Evolutionary conservation across 2,329 filamentous ascomycete species (phyloP), one percentile per base, ranked within the genome.

Genomic region (Mariannaea elegans): DNA sequence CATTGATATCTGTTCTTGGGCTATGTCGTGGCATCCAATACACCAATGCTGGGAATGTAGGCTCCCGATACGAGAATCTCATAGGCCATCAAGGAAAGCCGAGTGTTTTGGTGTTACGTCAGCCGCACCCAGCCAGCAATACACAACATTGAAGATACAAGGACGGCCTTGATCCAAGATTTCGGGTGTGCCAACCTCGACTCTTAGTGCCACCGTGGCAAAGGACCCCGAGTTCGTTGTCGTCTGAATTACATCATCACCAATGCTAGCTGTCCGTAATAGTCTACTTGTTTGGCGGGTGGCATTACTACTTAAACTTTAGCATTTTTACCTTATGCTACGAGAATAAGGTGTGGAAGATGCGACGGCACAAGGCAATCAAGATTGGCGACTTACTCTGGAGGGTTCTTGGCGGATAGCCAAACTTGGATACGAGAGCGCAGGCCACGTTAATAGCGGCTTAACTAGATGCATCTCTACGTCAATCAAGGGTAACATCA

Each of bases 341-440:
- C n/a, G n/a, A n/a, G n/a, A n/a, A n/a, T n/a, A n/a, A n/a, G n/a
- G n/a, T n/a, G n/a, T n/a, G n/a, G n/a, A n/a, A n/a, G n/a, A n/a
- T n/a, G n/a, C n/a, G n/a, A n/a, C n/a, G n/a, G n/a, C n/a, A n/a
- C n/a, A n/a, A n/a, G n/a, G n/a, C n/a, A n/a, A n/a, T n/a, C n/a
- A n/a, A n/a, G n/a, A n/a, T n/a, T n/a, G 14, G 32, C 14, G 18
- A 42, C 38, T 10, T 12, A 16, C 21, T 14, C 7, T 24, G 19
- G 23, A 27, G 14, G n/a, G 41, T 21, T 21, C 14, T 19, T 44
- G 21, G 13, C 23, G 7, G 3, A n/a, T 24, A n/a, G 13, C 41
- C 21, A 27, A 44, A 44, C 24, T 12, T 48, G 65, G 65, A 68
- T 68, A 68, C 65, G 63, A 68, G 59, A 41, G 21, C 3, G 41